Evolutionary conservation across 805 yeast genomes (phyloP).

Genomic region (Yamadazyma ubonensis): DNA sequence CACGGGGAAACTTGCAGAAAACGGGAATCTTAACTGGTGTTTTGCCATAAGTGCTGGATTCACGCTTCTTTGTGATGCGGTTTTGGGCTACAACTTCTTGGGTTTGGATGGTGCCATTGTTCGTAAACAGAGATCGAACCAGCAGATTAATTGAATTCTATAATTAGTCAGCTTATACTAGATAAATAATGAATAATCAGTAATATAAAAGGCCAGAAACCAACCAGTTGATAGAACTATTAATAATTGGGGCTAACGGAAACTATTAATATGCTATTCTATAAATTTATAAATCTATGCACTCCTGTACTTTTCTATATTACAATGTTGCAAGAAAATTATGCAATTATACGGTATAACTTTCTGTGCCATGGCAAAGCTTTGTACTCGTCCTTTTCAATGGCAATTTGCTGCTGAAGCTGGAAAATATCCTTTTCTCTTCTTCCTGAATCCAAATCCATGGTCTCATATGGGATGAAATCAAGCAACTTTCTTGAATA

Average conservation of each 20-base stretch:
- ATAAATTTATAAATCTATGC: no score
- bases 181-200: no score
- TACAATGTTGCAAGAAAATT: neutral
- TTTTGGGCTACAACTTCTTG: slow-evolving; percentile 44
- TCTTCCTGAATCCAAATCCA: slow-evolving; percentile 64
- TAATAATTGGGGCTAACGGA: no score
- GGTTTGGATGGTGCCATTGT: slow-evolving; percentile 38
- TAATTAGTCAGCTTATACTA: no score
- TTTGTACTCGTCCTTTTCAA: slow-evolving; percentile 30
- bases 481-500: slow-evolving; percentile 38
- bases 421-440: slow-evolving; percentile 55
- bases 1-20: slow-evolving; percentile 70
- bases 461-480: slow-evolving; percentile 42
- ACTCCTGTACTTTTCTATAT: no score
- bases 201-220: no score
- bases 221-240: no score
- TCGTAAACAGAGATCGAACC: slow-evolving; percentile 14
- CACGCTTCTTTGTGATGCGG: slow-evolving; percentile 48
- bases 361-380: slow-evolving; percentile 24
- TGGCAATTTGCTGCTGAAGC: slow-evolving; percentile 48
- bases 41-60: slow-evolving; percentile 53
- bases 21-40: slow-evolving; percentile 46
- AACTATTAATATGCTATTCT: no score
- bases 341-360: slow-evolving; percentile 10
- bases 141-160: slow-evolving; percentile 5